Conservation (phyloP, 768 basidiomycete genomes). For the Fistulinella prunicolor region DNA sequence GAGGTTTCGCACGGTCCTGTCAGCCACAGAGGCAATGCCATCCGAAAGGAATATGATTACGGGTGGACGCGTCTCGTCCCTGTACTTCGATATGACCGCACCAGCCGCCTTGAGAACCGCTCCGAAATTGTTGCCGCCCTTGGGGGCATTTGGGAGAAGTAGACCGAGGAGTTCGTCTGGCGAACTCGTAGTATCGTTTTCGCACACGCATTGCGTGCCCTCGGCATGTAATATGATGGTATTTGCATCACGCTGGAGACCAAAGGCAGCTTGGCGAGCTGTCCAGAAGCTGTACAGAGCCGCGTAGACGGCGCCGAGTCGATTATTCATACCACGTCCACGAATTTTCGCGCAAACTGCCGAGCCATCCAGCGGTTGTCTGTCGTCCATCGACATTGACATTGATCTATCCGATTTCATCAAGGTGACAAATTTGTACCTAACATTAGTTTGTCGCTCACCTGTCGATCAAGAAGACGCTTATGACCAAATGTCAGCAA, state of each 20-base stretch:
- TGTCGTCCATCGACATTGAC: conserved; percentile 46
- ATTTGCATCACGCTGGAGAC: conserved; percentile 47
- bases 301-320: conserved; percentile 57
- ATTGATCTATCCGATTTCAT: conserved; percentile 36
- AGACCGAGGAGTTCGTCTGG: conserved; percentile 43
- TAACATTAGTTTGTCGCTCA: not conserved
- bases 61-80: conserved; percentile 46
- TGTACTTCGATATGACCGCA: conserved; percentile 37
- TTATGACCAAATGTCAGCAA: not conserved
- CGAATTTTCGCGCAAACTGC: conserved; percentile 26
- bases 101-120: conserved; percentile 39
- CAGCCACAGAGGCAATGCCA: conserved; percentile 41
- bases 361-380: conserved; percentile 37
- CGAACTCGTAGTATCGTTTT: conserved; percentile 43
- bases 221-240: conserved; percentile 49
- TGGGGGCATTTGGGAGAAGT: conserved; percentile 34
- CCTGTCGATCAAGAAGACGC: conserved; percentile 24
- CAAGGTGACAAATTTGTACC: not conserved
- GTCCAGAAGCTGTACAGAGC: conserved; percentile 53
- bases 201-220: conserved; percentile 22
- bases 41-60: conserved; percentile 59
- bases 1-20: conserved; percentile 34
- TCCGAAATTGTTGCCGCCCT: conserved; percentile 43
- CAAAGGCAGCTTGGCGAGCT: conserved; percentile 41
- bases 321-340: conserved; percentile 32